Base-by-base conservation (phyloP, 2,329 filamentous ascomycete genomes). In the Coniochaeta pulveracea region DNA sequence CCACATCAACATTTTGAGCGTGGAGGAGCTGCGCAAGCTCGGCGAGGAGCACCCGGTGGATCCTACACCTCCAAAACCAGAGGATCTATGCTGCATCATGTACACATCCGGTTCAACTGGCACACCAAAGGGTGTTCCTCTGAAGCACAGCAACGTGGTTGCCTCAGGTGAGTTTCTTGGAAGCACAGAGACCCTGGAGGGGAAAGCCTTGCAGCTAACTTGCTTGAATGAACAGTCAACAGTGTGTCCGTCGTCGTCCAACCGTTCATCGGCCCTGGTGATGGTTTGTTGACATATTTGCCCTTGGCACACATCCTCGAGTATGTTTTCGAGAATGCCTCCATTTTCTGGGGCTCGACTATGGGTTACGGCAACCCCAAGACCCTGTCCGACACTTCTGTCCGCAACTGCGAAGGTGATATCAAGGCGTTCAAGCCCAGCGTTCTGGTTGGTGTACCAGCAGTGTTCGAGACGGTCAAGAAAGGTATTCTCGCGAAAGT, bases 291-390 rank as follows among this genome's bases (percentile, higher is more conserved):
- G 34, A 82, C 85, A 24, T 93, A 93, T 54, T 76, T 93, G 3
- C 85, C 85, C 5, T 72, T 86, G 35, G 84, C 85, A 2, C 85
- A 93, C 51, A 93, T 93, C 50, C 72, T 93, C 46, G 85, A 93
- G 54, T 89, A 85, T 50, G 82, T 93, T 44, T 91, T 93, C 50
- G 85, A 93, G 60, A 89, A 88, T 50, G 72, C 82, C 9, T 78
- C 76, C 38, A 58, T 93, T 40, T 86, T 74, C 63, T 93, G 85
- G 85, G 85, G 85, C 48, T 75, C 81, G 36, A 84, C 78, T 35
- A 85, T 93, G 79, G 85, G 85, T 26, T 93, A 93, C 56, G 85
- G 85, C 41, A 88, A 85, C 55, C 81, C 84, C 24, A 80, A 82
- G 55, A 93, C 85, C 3, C 68, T 93, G 38, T 89, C 85, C 4